Evolutionary conservation across 257 asterid genomes (phyloP).

Genomic region (Fraxinus quadrangulata): DNA sequence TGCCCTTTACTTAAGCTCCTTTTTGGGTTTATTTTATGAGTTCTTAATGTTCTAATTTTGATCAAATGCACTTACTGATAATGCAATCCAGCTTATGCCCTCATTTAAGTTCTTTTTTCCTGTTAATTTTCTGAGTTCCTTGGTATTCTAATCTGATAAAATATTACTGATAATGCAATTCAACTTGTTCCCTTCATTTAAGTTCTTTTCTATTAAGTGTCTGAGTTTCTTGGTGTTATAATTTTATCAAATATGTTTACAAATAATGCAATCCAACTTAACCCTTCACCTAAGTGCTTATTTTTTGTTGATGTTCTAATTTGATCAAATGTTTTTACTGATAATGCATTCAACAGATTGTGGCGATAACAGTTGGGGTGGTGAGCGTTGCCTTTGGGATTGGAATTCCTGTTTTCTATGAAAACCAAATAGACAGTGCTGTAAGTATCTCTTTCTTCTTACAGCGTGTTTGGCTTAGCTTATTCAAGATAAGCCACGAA

Average conservation of each 20-base stretch:
- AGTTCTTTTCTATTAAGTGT: not conserved
- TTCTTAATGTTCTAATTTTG: not conserved
- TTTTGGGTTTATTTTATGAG: too few species aligned
- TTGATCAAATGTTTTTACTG: not conserved
- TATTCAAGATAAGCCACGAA: too few species aligned
- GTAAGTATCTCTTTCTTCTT: constrained; percentile 37
- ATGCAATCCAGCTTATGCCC: too few species aligned
- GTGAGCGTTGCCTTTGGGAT: constrained; percentile 83
- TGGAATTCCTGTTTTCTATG: constrained; percentile 93
- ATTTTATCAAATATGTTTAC: too few species aligned
- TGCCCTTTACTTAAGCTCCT: not conserved
- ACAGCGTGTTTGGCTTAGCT: too few species aligned
- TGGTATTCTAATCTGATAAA: not conserved
- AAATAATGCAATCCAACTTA: not conserved
- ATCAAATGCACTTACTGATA: not conserved
- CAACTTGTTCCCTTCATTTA: not conserved
- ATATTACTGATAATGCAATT: not conserved
- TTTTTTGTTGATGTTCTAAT: not conserved
- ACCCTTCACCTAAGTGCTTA: not conserved
- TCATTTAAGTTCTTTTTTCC: too few species aligned
- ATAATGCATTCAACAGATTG: constrained; percentile 46
- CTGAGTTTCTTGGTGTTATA: too few species aligned
- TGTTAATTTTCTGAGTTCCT: too few species aligned
- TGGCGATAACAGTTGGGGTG: constrained; percentile 83
- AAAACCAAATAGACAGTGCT: constrained; percentile 80